Percentiles rank a stretch among this genome's conserved stretches.
Evolutionary conservation across 1,284 basidiomycete genomes (phyloP).

Genomic region (Tilletia caries): DNA sequence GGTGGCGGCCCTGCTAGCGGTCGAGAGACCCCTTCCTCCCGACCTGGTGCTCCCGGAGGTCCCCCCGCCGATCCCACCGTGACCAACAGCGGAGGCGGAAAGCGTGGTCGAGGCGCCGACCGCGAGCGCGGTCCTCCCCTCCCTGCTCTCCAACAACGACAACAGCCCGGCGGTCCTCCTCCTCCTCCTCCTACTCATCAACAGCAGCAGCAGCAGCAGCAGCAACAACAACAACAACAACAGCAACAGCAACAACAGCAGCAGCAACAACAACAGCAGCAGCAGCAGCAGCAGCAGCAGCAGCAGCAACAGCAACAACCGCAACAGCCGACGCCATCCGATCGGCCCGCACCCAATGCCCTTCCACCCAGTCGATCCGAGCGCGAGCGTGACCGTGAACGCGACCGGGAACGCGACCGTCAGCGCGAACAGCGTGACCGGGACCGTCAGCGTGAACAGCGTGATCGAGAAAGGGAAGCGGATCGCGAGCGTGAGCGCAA

Average conservation of each 20-base stretch:
- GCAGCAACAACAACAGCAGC: too few relatives aligned
- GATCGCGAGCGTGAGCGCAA: conserved; percentile 19
- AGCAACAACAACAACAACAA: too few relatives aligned
- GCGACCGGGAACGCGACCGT: conserved; percentile 46
- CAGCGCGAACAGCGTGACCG: conserved; percentile 37
- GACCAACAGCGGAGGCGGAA: background rate
- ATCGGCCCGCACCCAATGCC: background rate
- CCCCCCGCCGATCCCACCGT: background rate
- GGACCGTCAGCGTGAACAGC: conserved; percentile 41
- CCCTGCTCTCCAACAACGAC: background rate
- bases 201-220: too few relatives aligned
- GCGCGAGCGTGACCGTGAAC: conserved; percentile 43
- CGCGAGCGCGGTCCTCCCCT: background rate
- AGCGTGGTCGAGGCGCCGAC: background rate
- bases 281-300: too few relatives aligned
- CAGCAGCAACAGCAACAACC: too few relatives aligned
- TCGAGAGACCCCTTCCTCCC: conserved; percentile 1
- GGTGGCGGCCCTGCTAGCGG: background rate
- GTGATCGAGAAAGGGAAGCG: conserved; percentile 42
- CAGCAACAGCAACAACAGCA: too few relatives aligned
- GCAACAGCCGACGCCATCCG: background rate
- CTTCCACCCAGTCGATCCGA: background rate
- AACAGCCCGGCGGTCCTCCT: background rate
- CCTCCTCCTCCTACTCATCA: too few relatives aligned
- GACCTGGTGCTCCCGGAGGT: conserved; percentile 2